Evolutionary conservation across 169 alveolate species (phyloP).

Genomic region (Plasmodium blacklocki): DNA sequence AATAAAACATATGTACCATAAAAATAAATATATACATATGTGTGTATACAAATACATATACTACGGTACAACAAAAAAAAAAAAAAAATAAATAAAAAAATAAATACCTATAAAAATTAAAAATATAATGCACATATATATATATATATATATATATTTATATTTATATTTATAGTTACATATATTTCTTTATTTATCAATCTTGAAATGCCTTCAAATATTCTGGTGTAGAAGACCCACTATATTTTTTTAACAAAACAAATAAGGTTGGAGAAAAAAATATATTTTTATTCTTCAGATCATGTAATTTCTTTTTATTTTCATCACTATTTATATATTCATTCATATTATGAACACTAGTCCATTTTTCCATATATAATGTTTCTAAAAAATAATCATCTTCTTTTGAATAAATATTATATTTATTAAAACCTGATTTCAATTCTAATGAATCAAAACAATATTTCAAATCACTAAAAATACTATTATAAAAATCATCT

Average conservation of each 20-base stretch:
- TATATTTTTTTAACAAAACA: constrained; percentile 44
- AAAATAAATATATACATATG: no score
- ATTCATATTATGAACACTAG: constrained; percentile 29
- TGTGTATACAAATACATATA: no score
- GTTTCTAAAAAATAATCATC: constrained; percentile 56
- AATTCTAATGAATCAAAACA: constrained; percentile 56
- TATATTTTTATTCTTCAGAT: constrained; percentile 35
- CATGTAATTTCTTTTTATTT: constrained; percentile 38
- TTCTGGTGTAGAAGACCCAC: constrained; percentile 21
- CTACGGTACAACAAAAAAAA: background rate
- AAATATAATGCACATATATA: no score
- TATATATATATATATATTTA: background rate
- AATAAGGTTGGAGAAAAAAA: constrained; percentile 53
- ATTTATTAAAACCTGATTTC: constrained; percentile 45
- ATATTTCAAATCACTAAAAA: constrained; percentile 18
- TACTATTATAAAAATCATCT: constrained; percentile 46
- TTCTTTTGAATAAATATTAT: constrained; percentile 47
- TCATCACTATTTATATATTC: constrained; percentile 50
- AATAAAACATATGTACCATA: no score
- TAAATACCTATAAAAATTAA: background rate
- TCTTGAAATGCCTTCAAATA: constrained; percentile 1
- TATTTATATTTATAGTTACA: background rate
- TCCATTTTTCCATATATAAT: constrained; percentile 62
- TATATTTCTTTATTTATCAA: no score
- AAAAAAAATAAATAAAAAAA: background rate